Base-by-base conservation (phyloP, 176 grass and related monocot species). In the Rhynchospora tenuis region DNA sequence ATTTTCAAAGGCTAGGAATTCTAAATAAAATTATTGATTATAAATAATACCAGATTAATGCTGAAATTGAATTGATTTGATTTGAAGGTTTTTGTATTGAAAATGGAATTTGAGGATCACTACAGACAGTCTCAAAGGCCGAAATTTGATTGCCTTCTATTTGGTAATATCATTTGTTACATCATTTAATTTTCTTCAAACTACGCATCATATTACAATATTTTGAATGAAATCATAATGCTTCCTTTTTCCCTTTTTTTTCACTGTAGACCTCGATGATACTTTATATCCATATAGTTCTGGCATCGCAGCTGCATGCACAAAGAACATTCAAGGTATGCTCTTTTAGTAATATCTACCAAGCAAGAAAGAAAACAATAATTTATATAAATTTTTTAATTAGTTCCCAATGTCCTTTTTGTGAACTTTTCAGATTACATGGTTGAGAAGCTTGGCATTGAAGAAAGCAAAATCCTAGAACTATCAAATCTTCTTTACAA, bases 401-500 rank as follows among this genome's bases (percentile, higher is more conserved):
- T 71, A 0, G 12, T 48, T 55, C n/a, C 12, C 23, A 47, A 8
- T 74, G 1, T 19, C 50, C 4, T 73, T 22, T 47, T 77, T 72
- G 38, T 5, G 8, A 84, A 47, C 31, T 64, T 47, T 84, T 38
- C 33, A 94, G 92, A 91, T 57, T 98, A 95, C 64, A 91, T 93
- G 92, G 80, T 98, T 9, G 88, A 95, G 69, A 91, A 91, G 27
- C 89, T 98, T 8, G 89, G 91, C 23, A 81, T 98, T 28, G 88
- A 95, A 9, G 79, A 93, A 62, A 73, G 67, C 82, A 76, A 93
- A 63, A 90, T 93, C 46, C 51, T 58, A 58, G 90, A 93, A 7
- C 61, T 97, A 11, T 97, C 90, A 69, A 69, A 81, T 84, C 78
- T 97, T 7, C 92, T 94, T 47, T 97, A 97, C 92, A 94, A 97